Evolutionary conservation across 257 asterid genomes (phyloP), one percentile per base, ranked within the genome.

Genomic region (Ajuga chamaepitys): DNA sequence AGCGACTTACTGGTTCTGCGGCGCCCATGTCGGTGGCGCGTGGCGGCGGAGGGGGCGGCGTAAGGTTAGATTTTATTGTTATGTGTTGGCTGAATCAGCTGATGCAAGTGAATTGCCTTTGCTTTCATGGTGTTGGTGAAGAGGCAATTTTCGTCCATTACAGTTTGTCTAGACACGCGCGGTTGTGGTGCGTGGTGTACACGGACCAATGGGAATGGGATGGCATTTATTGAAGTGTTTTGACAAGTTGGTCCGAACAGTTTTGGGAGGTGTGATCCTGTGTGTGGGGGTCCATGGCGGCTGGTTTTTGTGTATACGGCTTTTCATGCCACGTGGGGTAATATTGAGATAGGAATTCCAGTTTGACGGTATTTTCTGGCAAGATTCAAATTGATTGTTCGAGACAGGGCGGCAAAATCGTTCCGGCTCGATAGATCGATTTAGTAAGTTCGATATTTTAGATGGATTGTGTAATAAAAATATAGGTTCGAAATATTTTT

Each of bases 21-120:
- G 89, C 95, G 46, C 91, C 91, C 96, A 91, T 88, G 55, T 0
- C 54, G 78, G 66, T 50, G 80, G 85, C 87, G 85, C 86, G 83
- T 82, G 85, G 55, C 2, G 14, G n/a, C 25, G 67, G n/a, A 10
- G 74, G 24, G 10, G 59, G 42, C 5, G 70, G 54, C 34, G 45
- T 77, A 47, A 10, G 37, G 42, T 5, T 81, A 76, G 85, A 81
- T 81, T 79, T 80, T 75, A 73, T 75, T 64, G 69, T 57, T 59
- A 51, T 30, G 67, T 56, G 62, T 5, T 56, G 17, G 59, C 81
- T 30, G 37, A 30, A n/a, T n/a, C n/a, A n/a, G n/a, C n/a, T 16
- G 72, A 65, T 75, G 85, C 67, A 62, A 63, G 59, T 64, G 75
- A 46, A 74, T 55, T 28, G 22, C 10, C 32, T 14, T 54, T 52